Conservation (phyloP, 2,329 filamentous ascomycete genomes). For the Pseudogymnoascus destructans region DNA sequence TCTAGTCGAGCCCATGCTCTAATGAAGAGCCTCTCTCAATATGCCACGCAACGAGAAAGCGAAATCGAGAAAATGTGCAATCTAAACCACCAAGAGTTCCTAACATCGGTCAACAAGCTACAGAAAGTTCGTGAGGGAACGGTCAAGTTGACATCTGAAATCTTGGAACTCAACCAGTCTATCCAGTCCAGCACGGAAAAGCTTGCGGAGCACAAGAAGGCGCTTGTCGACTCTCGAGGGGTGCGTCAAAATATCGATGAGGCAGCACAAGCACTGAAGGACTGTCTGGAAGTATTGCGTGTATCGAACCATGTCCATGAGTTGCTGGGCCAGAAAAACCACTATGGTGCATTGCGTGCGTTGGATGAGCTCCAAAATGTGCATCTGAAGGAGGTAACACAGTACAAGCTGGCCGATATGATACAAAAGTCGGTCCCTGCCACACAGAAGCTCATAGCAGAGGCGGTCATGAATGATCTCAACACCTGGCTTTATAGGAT, state of each 20-base stretch:
- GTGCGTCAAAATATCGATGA: slow-evolving; percentile 95
- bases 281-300: slow-evolving; percentile 82
- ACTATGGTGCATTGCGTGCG: slow-evolving; percentile 87
- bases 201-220: slow-evolving; percentile 86
- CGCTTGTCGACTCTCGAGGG: slow-evolving; percentile 79
- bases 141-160: slow-evolving; percentile 76
- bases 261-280: slow-evolving; percentile 73
- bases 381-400: slow-evolving; percentile 84
- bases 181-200: slow-evolving; percentile 93
- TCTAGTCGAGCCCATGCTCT: slow-evolving; percentile 61
- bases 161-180: slow-evolving; percentile 81
- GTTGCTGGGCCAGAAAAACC: slow-evolving; percentile 79
- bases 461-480: slow-evolving; percentile 91
- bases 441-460: slow-evolving; percentile 84
- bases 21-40: slow-evolving; percentile 64
- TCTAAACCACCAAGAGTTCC: slow-evolving; percentile 93
- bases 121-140: slow-evolving; percentile 85
- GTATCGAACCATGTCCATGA: slow-evolving; percentile 93
- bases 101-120: slow-evolving; percentile 86
- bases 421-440: slow-evolving; percentile 92
- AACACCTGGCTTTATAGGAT: slow-evolving; percentile 96
- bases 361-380: slow-evolving; percentile 94
- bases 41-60: slow-evolving; percentile 72
- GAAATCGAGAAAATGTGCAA: slow-evolving; percentile 93
- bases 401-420: slow-evolving; percentile 88